Percentiles rank a stretch among this genome's conserved stretches.
phyloP scores from a whole-genome alignment of 2,329 filamentous ascomycete species.

The Botryosphaeria agaves region DNA sequence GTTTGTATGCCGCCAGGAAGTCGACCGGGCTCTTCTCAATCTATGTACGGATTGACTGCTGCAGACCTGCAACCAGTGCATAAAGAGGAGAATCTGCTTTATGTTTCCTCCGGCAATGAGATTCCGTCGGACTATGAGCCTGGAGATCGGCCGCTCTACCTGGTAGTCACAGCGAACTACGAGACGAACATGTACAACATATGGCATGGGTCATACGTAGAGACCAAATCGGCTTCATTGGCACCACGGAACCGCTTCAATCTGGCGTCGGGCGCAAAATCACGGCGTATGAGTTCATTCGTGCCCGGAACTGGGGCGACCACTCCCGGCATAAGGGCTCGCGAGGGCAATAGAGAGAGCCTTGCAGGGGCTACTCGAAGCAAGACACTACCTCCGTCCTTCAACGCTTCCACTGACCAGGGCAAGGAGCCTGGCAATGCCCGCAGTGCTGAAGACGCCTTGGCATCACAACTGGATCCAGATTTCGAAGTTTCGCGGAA shows the following conservation, averaged over 20 bases:
- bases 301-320: conserved; percentile 54
- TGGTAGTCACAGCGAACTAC: conserved; percentile 68
- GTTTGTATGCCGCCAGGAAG: conserved; percentile 37
- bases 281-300: conserved; percentile 48
- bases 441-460: conserved; percentile 29
- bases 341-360: conserved; percentile 57
- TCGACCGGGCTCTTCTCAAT: conserved; percentile 17
- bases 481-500: conserved; percentile 31
- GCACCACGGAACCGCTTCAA: no score
- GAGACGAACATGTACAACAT: conserved; percentile 64
- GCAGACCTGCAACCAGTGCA: conserved; percentile 43
- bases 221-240: conserved; percentile 40
- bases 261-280: conserved; percentile 22
- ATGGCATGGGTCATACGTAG: conserved; percentile 67
- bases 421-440: no score
- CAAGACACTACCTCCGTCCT: conserved; percentile 21
- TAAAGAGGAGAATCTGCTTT: conserved; percentile 64
- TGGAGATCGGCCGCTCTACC: conserved; percentile 33
- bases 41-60: conserved; percentile 11
- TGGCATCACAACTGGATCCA: conserved; percentile 31
- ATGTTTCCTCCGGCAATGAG: conserved; percentile 53
- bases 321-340: conserved; percentile 49
- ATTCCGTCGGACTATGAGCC: conserved; percentile 28
- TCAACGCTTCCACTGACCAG: no score
- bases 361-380: conserved; percentile 39